Evolutionary conservation across 164 flowering plant species (phyloP).

Genomic region (Platanus orientalis): DNA sequence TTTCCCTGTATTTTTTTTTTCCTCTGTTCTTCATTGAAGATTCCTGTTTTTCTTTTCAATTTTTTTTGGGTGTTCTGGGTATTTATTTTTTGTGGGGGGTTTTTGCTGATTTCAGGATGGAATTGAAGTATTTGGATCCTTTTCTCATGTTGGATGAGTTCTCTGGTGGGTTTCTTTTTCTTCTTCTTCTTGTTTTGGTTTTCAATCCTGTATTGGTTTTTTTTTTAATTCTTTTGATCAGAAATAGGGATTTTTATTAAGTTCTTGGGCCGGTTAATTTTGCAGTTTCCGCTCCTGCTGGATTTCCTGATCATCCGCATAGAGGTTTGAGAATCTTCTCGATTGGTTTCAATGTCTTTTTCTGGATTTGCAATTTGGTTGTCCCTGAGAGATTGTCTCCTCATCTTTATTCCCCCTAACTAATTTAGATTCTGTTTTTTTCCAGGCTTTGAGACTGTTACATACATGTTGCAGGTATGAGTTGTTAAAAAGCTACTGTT

Average conservation of each 20-base stretch:
- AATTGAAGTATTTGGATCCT: conserved; percentile 72
- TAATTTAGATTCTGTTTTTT: conserved; percentile 1
- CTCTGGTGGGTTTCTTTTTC: conserved; percentile 35
- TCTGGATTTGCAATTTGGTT: no score
- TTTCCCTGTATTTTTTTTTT: neutral
- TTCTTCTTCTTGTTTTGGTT: neutral
- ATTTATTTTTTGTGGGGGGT: neutral
- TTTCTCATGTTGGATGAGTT: conserved; percentile 84
- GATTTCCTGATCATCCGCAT: conserved; percentile 95
- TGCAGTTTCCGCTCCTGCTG: conserved; percentile 88
- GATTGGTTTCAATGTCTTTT: neutral
- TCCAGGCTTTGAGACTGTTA: conserved; percentile 84
- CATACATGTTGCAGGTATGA: conserved; percentile 74
- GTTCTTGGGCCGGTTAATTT: conserved; percentile 6
- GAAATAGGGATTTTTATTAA: neutral
- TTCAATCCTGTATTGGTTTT: neutral
- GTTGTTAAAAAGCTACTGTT: neutral
- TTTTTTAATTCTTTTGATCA: neutral
- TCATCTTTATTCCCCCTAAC: neutral
- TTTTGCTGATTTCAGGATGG: conserved; percentile 41
- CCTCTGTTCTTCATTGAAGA: neutral
- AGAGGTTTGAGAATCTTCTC: conserved; percentile 46
- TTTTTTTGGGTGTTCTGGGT: neutral
- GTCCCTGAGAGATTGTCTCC: neutral
- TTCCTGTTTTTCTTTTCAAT: neutral